phyloP scores from a whole-genome alignment of 805 yeast genomes.

The Wickerhamiella occidentalis region DNA sequence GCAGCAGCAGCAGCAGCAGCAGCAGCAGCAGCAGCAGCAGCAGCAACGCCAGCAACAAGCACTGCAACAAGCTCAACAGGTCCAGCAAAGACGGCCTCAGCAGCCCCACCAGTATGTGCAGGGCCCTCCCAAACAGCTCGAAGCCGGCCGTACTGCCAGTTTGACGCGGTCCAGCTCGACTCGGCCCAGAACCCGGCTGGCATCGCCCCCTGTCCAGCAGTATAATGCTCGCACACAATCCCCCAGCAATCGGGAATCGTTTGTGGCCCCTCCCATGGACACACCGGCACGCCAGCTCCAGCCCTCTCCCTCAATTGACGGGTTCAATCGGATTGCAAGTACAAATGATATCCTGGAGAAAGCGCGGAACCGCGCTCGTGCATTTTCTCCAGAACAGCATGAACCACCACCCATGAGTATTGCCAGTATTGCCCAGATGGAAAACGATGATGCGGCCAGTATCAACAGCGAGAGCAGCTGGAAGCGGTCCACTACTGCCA shows the following conservation, averaged over 20 bases:
- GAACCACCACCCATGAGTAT: neutral
- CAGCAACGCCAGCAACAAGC: neutral
- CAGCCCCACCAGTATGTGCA: neutral
- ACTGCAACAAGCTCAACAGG: neutral
- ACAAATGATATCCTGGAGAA: slow-evolving; percentile 5
- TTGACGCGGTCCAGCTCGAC: neutral
- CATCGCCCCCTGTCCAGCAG: neutral
- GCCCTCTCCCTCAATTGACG: slow-evolving; percentile 11
- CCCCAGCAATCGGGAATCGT: neutral
- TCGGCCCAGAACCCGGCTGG: neutral
- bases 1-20: neutral
- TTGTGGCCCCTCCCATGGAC: slow-evolving; percentile 1
- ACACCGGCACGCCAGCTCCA: slow-evolving; percentile 4
- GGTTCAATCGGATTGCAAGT: slow-evolving; percentile 5
- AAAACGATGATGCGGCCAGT: slow-evolving; percentile 18
- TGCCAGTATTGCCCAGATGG: slow-evolving; percentile 2
- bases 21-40: neutral
- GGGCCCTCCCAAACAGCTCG: neutral
- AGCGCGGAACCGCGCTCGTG: slow-evolving; percentile 7
- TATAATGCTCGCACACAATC: neutral
- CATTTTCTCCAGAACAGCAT: neutral
- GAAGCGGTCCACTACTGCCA: slow-evolving; percentile 14
- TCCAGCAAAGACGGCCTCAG: neutral
- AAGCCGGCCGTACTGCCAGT: neutral
- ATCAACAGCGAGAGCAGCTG: slow-evolving; percentile 18